These are phyloP conservation scores for Cyclotella distinguenda DNA, from an alignment of 108 stramenopile genomes.

Conservation along the genomic window DNA sequence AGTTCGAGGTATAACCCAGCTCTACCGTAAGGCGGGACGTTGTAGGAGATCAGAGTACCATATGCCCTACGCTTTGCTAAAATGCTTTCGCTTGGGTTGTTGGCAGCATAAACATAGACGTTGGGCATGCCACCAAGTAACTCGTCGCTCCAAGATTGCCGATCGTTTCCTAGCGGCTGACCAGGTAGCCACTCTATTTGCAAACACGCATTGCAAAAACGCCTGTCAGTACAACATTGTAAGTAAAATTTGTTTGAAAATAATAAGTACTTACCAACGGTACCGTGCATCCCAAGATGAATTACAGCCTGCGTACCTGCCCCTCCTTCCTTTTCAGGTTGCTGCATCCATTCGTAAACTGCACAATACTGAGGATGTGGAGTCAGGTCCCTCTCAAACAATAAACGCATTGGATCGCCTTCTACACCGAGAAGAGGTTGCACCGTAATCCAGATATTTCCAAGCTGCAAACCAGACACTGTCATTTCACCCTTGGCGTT, in stretches of 20 bases:
- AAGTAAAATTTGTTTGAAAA: not conserved
- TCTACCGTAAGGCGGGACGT: slow-evolving; percentile 86
- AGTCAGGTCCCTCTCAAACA: slow-evolving; percentile 84
- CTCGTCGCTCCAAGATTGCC: slow-evolving; percentile 76
- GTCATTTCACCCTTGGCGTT: slow-evolving; percentile 67
- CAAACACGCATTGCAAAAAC: not conserved
- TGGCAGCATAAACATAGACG: slow-evolving; percentile 83
- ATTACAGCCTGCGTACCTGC: slow-evolving; percentile 68
- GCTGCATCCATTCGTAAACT: slow-evolving; percentile 70
- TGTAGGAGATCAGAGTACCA: slow-evolving; percentile 79
- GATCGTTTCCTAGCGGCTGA: slow-evolving; percentile 80
- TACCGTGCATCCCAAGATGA: slow-evolving; percentile 87
- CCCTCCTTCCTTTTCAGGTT: slow-evolving; percentile 50
- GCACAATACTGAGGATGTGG: slow-evolving; percentile 90
- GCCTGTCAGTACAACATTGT: not conserved
- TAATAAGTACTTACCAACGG: slow-evolving; percentile 1
- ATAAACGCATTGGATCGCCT: slow-evolving; percentile 87
- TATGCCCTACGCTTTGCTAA: slow-evolving; percentile 89
- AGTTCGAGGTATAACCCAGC: slow-evolving; percentile 83
- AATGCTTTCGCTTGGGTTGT: slow-evolving; percentile 86
- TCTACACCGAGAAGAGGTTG: slow-evolving; percentile 86
- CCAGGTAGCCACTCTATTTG: slow-evolving; percentile 78
- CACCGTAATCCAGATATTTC: slow-evolving; percentile 79
- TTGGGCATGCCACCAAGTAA: slow-evolving; percentile 75
- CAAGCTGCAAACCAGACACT: slow-evolving; percentile 77